Percentiles rank a stretch among this genome's conserved stretches.
Evolutionary conservation across 106 monocot genomes (phyloP).

Genomic region (Phalaenopsis aphrodite): DNA sequence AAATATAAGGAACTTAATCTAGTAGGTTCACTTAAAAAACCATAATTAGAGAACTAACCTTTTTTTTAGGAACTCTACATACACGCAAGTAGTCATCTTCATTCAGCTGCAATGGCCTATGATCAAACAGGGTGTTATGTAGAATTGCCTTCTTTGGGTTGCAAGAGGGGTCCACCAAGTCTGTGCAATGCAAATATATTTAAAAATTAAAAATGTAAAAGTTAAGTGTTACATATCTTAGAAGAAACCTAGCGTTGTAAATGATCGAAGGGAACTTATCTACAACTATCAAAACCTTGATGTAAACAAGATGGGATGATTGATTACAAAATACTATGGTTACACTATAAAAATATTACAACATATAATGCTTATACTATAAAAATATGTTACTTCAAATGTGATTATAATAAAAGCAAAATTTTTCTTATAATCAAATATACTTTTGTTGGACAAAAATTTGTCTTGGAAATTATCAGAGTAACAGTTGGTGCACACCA

Average conservation of each 20-base stretch:
- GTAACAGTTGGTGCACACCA: no score
- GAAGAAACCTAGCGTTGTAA: background rate
- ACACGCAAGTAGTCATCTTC: constrained; percentile 22
- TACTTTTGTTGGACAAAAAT: no score
- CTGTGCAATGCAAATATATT: background rate
- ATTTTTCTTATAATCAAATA: no score
- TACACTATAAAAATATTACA: no score
- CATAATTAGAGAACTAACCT: constrained; percentile 2
- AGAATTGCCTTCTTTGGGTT: background rate
- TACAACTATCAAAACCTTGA: background rate
- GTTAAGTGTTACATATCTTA: background rate
- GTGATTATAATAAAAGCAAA: no score
- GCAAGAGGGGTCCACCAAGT: background rate
- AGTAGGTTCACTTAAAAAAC: background rate
- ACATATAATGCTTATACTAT: no score
- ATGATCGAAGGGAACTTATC: background rate
- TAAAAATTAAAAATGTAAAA: background rate
- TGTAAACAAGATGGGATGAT: background rate
- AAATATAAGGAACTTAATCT: background rate
- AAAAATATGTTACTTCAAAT: no score
- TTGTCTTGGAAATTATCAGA: no score
- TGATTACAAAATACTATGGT: no score
- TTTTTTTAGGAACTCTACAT: constrained; percentile 13
- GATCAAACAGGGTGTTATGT: constrained; percentile 14
- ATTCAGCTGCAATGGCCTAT: constrained; percentile 17